A percentile compares a stretch with the other conserved stretches of the same genome.
phyloP scores from a whole-genome alignment of 352 stramenopile genomes.

The Discostella stelligera region DNA sequence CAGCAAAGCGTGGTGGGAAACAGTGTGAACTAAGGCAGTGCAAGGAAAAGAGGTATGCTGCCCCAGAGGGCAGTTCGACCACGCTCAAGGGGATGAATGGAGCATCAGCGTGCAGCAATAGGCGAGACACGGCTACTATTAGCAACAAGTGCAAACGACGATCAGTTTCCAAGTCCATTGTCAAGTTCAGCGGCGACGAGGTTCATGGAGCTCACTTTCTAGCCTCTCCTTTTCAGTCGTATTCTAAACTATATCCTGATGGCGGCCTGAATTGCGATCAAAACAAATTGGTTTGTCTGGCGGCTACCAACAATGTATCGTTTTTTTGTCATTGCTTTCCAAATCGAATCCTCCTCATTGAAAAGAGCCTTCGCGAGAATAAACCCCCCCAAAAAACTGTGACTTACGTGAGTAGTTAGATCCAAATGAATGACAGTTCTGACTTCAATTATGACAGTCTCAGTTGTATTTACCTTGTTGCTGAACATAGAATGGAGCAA shows the following conservation, averaged over 20 bases:
- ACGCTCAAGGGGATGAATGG: background rate
- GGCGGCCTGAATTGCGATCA: constrained; percentile 22
- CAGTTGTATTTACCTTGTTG: background rate
- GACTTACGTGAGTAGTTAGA: constrained; percentile 10
- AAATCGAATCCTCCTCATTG: constrained; percentile 3
- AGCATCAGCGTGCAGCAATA: background rate
- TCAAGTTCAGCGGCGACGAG: background rate
- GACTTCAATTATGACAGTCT: background rate
- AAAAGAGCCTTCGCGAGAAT: background rate
- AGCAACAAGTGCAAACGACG: background rate
- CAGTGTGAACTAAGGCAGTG: background rate
- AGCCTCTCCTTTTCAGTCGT: constrained; percentile 14
- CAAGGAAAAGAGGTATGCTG: constrained; percentile 10
- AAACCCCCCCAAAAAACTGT: constrained; percentile 18
- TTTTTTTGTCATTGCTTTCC: constrained; percentile 18
- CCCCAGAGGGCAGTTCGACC: background rate
- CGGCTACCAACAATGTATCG: constrained; percentile 1
- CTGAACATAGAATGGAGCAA: constrained; percentile 6
- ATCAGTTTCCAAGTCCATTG: background rate
- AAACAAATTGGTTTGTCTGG: constrained; percentile 16
- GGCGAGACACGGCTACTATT: no score
- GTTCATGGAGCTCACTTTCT: background rate
- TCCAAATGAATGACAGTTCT: constrained; percentile 16
- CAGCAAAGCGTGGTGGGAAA: background rate
- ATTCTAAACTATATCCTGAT: constrained; percentile 7